phyloP scores from a whole-genome alignment of 139 green algal genomes.

The Dunaliella primolecta region DNA sequence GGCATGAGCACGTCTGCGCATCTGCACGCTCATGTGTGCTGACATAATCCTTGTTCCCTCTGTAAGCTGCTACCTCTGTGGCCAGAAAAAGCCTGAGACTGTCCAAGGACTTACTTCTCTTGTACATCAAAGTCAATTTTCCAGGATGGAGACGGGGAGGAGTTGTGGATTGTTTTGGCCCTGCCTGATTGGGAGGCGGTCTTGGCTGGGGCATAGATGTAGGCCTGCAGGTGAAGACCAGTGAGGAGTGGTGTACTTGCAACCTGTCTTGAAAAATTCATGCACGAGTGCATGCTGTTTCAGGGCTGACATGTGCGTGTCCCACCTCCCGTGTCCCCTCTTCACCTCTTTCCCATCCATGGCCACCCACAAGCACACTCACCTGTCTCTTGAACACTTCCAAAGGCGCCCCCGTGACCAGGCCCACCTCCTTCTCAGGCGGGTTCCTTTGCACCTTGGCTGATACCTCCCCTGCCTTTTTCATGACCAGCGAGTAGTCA shows the following conservation, averaged over 20 bases:
- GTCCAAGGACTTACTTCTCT: conserved; percentile 63
- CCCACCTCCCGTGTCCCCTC: too few species aligned
- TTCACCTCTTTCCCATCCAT: too few species aligned
- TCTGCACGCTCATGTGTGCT: too few species aligned
- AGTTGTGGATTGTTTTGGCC: conserved; percentile 51
- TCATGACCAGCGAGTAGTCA: conserved; percentile 43
- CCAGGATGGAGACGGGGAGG: conserved; percentile 53
- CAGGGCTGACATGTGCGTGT: too few species aligned
- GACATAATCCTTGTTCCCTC: too few species aligned
- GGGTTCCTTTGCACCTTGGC: background rate
- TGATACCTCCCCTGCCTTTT: conserved; percentile 27
- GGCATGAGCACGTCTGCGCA: too few species aligned
- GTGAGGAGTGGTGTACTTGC: too few species aligned
- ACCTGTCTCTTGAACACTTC: conserved; percentile 62
- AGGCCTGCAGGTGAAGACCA: conserved; percentile 42
- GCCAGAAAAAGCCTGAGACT: too few species aligned
- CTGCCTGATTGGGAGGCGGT: conserved; percentile 68
- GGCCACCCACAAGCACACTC: background rate
- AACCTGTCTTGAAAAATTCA: too few species aligned
- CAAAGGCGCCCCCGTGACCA: conserved; percentile 48
- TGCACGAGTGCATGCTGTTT: too few species aligned
- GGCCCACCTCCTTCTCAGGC: conserved; percentile 42
- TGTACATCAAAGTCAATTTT: conserved; percentile 70
- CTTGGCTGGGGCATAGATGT: conserved; percentile 66
- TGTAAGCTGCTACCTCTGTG: too few species aligned